Base-by-base conservation (phyloP, 164 flowering plant genomes). In the Saururus chinensis region DNA sequence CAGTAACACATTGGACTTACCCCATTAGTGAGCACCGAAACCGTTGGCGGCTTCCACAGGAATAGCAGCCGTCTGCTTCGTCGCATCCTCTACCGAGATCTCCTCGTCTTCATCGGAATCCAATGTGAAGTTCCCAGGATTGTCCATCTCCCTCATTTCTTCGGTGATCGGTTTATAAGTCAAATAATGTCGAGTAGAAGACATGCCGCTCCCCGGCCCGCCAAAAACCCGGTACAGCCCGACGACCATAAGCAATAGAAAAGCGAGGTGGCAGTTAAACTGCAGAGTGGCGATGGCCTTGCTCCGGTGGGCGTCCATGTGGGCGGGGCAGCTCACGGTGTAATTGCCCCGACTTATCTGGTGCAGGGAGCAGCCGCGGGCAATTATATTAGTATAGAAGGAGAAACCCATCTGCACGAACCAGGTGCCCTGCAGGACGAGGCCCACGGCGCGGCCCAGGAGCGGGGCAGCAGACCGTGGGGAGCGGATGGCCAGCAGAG, bases 401-500 rank as follows among this genome's bases (percentile, higher is more conserved):
- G 97, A 87, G 48, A 91, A 49, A 20, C 92, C 97, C 99, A 91
- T 95, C 67, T 95, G 99, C 51, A 87, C 19, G 70, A 89, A 79
- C 99, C 99, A 95, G 40, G 79, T 82, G 53, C 97, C 99, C 58
- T 95, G 96, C 61, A 81, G 65, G 63, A 87, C 71, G 64, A 95
- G 65, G 55, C 96, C 97, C 22, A 80, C 56, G 61, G 88, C 99
- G 19, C 96, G 85, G 5, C 66, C 89, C 65, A 95, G 55, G 53
- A 68, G 65, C 0, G 93, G 76, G 21, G 65, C 74, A 40, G 19
- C 68, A 8, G 83, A 75, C 10, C 71, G 57, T 0, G 80, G 67
- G 12, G 59, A 66, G 53, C 71, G 77, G 67, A 90, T 42, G 19
- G 78, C 87, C 1, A 87, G 68, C 19, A 83, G 0, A 1, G 89